Percentiles rank a stretch among this genome's conserved stretches.
These are phyloP conservation scores for Rhodotorula sp. DNA, from an alignment of 1,284 basidiomycete genomes.

Conservation along the genomic window DNA sequence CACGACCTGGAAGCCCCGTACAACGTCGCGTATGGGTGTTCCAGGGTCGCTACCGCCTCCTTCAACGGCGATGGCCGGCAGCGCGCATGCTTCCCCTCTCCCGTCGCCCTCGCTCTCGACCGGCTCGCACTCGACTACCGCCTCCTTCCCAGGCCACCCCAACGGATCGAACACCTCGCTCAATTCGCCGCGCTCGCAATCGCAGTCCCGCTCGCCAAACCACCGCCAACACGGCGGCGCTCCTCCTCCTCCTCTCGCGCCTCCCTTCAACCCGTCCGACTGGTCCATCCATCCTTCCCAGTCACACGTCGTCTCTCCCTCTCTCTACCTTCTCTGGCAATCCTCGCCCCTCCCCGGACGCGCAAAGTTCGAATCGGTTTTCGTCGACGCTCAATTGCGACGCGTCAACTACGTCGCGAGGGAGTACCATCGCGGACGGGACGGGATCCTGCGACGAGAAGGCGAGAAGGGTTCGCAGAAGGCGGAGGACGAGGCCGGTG, in stretches of 20 bases:
- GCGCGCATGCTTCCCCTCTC: not conserved
- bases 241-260: not conserved
- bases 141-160: not conserved
- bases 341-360: not conserved
- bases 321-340: slow-evolving; percentile 3
- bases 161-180: not conserved
- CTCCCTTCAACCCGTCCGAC: slow-evolving; percentile 3
- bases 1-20: not conserved
- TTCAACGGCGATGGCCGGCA: too few relatives aligned
- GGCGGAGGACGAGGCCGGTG: not conserved
- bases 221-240: not conserved
- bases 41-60: not conserved
- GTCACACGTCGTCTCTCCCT: slow-evolving; percentile 11
- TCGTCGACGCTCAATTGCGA: slow-evolving; percentile 3
- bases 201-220: not conserved
- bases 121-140: not conserved
- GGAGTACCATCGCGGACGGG: slow-evolving; percentile 3
- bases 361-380: slow-evolving; percentile 1
- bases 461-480: not conserved
- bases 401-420: slow-evolving; percentile 10
- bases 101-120: too few relatives aligned
- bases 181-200: not conserved
- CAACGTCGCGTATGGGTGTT: not conserved
- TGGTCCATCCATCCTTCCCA: slow-evolving; percentile 2
- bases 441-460: slow-evolving; percentile 1